These are phyloP conservation scores for Quercus robur DNA, from an alignment of 306 rosid genomes.

Conservation along the genomic window DNA sequence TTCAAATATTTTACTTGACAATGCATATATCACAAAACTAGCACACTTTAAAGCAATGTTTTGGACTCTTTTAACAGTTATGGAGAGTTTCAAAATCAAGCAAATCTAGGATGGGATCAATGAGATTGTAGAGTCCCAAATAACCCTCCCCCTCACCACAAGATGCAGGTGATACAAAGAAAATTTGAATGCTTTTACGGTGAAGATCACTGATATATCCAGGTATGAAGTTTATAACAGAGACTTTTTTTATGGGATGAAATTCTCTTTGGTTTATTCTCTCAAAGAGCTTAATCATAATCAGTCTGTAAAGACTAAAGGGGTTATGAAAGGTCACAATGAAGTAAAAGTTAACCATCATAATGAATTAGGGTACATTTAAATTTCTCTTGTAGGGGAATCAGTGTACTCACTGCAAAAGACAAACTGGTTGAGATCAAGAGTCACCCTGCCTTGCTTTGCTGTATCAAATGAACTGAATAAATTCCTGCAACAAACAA, in stretches of 20 bases:
- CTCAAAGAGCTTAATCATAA: neutral
- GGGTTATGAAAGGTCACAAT: neutral
- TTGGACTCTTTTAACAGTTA: too few species aligned
- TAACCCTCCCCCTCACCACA: neutral
- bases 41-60: too few species aligned
- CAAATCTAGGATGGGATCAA: too few species aligned
- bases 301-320: too few species aligned
- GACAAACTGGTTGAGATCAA: conserved; percentile 91
- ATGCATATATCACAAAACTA: neutral
- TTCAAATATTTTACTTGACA: neutral
- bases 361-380: neutral
- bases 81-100: too few species aligned
- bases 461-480: conserved; percentile 86
- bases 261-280: neutral
- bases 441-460: conserved; percentile 84
- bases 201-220: neutral
- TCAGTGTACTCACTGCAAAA: conserved; percentile 71
- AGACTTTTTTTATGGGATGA: neutral
- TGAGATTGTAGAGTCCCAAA: neutral
- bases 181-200: neutral
- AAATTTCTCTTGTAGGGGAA: neutral
- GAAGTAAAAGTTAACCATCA: neutral
- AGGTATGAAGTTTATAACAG: neutral
- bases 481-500: conserved; percentile 61
- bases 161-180: neutral